Base-by-base conservation (phyloP, 148 eudicot species). In the Chenopodium formosanum region DNA sequence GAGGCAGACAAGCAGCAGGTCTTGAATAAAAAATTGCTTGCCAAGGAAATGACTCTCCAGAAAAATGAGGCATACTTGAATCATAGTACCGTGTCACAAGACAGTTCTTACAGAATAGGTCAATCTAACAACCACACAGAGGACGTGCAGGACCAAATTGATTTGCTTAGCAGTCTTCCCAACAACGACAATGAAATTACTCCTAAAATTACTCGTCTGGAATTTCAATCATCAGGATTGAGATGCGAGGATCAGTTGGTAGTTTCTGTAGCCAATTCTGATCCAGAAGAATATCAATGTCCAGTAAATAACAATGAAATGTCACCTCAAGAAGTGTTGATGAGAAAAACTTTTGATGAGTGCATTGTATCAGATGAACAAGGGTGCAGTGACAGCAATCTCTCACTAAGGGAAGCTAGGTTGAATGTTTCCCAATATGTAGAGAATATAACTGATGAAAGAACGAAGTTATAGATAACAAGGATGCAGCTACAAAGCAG, bases 401-500 rank as follows among this genome's bases (percentile, higher is more conserved):
- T 75, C 71, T 84, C 77, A 23, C 70, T 52, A 52, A 78, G 70
- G 68, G 81, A 84, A 81, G 27, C 74, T 50, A 84, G 60, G 71
- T 50, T n/a, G 29, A 68, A 37, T 63, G 69, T 20, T 69, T 74
- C 73, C 48, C 63, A 71, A 80, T 44, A 48, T 44, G 70, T 34
- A 73, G 58, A 76, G 78, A 50, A 37, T 78, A 74, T 31, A 34
- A 37, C 40, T 27, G 76, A 31, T 46, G 83, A 79, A 31, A 63
- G 46, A 73, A 80, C 75, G 83, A 85, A 74, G 65, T 74, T 64
- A 63, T 74, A 12, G 78, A 85, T 53, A 73, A 81, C 11, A 80
- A 46, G 37, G 82, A 76, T 76, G 65, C 52, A 32, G 46, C 73
- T 71, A 62, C 72, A 25, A 32, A 73, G 76, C 52, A 70, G 94